Conservation (phyloP, 1,284 basidiomycete genomes). For the Sanguinoderma infundibulare region DNA sequence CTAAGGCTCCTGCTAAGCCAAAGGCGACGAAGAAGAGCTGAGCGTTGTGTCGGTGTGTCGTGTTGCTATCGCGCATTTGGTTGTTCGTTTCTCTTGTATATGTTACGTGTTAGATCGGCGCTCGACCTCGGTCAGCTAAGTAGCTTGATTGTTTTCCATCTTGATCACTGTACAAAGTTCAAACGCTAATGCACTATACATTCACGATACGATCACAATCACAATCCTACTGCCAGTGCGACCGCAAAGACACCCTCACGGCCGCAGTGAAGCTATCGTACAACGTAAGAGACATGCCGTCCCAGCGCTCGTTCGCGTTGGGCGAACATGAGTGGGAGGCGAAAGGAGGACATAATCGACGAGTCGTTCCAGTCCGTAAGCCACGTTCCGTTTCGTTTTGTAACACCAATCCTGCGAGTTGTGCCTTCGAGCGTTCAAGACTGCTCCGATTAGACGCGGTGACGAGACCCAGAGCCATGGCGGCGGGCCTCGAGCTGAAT, state of each 20-base stretch:
- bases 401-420: too few species aligned
- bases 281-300: not conserved
- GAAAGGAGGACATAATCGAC: not conserved
- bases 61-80: not conserved
- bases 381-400: not conserved
- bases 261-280: not conserved
- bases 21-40: constrained; percentile 27
- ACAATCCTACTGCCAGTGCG: not conserved
- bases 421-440: not conserved
- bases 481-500: constrained; percentile 10
- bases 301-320: not conserved
- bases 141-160: not conserved
- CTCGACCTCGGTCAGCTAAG: not conserved
- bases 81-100: constrained; percentile 9
- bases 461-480: constrained; percentile 19
- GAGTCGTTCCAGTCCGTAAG: not conserved
- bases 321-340: not conserved
- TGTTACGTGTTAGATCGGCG: not conserved
- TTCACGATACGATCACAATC: not conserved
- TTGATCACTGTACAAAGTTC: not conserved
- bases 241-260: not conserved
- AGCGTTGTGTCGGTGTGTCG: not conserved
- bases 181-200: not conserved
- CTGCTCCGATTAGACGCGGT: constrained; percentile 14
- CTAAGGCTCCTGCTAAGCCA: constrained; percentile 24